These are phyloP conservation scores for Fennellomyces sp. DNA, from an alignment of 371 early-diverging fungal species.

Conservation along the genomic window DNA sequence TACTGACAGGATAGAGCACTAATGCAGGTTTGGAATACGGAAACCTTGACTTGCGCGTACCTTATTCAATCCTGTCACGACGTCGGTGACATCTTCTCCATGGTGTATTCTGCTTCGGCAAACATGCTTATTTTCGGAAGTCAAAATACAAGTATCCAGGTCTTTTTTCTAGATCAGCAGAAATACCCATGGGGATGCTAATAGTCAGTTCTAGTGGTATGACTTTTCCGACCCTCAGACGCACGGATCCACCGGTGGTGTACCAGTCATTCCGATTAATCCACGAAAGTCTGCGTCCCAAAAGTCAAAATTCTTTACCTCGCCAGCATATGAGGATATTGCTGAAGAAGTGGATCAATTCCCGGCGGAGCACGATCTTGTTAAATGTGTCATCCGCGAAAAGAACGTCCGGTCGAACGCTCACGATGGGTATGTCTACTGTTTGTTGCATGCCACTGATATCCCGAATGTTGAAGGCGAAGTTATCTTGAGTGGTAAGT, in stretches of 20 bases:
- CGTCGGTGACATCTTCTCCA: constrained; percentile 77
- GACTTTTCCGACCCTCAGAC: constrained; percentile 58
- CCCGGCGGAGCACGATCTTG: constrained; percentile 39
- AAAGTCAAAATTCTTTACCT: constrained; percentile 46
- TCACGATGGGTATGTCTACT: constrained; percentile 81
- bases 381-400: constrained; percentile 60
- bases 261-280: constrained; percentile 16
- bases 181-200: no score
- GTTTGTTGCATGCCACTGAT: constrained; percentile 55
- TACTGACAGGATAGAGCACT: no score
- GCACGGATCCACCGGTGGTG: constrained; percentile 38
- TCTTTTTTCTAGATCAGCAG: no score
- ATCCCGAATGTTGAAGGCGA: constrained; percentile 59
- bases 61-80: constrained; percentile 74
- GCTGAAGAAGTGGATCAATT: constrained; percentile 19
- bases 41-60: constrained; percentile 62
- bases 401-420: constrained; percentile 62
- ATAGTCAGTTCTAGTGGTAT: constrained; percentile 61
- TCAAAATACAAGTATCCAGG: constrained; percentile 85
- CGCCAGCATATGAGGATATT: constrained; percentile 16
- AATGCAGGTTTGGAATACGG: constrained; percentile 69
- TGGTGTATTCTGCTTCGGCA: constrained; percentile 59
- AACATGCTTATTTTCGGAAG: constrained; percentile 74
- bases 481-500: constrained; percentile 64
- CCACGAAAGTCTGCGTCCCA: constrained; percentile 32